These are phyloP conservation scores for Russula earlei DNA, from an alignment of 768 basidiomycete species.

Conservation along the genomic window DNA sequence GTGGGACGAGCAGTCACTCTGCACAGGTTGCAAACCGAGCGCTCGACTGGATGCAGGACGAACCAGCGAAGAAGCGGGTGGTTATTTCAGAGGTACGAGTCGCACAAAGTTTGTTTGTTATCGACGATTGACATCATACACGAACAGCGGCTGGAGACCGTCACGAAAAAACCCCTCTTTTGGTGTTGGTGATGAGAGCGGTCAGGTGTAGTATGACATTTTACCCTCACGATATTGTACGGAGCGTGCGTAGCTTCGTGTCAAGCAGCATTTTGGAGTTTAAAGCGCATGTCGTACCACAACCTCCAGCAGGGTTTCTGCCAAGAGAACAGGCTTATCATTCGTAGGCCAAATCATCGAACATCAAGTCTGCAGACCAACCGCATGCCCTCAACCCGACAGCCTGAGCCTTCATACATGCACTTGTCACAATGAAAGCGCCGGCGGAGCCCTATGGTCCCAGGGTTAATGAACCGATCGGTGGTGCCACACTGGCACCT, in stretches of 20 bases:
- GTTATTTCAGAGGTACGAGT: constrained; percentile 61
- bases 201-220: neutral
- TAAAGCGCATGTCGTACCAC: neutral
- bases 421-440: neutral
- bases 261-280: neutral
- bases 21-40: constrained; percentile 27
- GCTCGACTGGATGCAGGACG: constrained; percentile 39
- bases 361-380: neutral
- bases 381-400: neutral
- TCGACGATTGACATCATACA: neutral
- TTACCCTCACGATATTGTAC: neutral
- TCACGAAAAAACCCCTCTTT: constrained; percentile 59
- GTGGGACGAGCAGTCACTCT: constrained; percentile 29
- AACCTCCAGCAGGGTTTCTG: neutral
- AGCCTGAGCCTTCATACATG: neutral
- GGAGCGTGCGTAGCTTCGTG: no score
- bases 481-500: no score
- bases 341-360: neutral
- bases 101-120: constrained; percentile 18
- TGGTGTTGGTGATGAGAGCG: constrained; percentile 49
- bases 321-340: neutral
- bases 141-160: constrained; percentile 59
- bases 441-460: neutral
- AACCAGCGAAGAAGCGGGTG: constrained; percentile 39
- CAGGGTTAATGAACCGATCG: neutral